phyloP scores from a whole-genome alignment of 1,284 basidiomycete genomes.

The Tausonia pullulans region DNA sequence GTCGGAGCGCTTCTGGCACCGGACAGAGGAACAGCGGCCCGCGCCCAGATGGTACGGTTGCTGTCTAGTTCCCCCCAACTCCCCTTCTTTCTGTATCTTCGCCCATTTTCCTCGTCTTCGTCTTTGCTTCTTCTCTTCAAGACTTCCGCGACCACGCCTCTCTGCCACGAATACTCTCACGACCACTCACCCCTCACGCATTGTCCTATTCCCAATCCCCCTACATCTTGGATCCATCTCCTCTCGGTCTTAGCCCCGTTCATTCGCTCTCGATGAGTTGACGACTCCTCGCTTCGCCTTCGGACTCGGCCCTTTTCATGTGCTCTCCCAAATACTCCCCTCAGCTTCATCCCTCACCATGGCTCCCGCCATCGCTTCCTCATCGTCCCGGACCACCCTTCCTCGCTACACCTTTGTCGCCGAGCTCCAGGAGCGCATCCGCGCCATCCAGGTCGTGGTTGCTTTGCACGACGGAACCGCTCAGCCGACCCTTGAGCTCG shows the following conservation, averaged over 20 bases:
- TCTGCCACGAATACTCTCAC: background rate
- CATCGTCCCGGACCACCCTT: background rate
- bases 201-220: background rate
- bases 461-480: background rate
- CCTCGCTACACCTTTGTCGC: slow-evolving; percentile 40
- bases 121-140: background rate
- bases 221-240: background rate
- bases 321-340: no score
- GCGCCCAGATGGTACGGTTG: slow-evolving; percentile 2
- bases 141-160: no score
- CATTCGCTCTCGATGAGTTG: background rate
- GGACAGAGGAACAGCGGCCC: background rate
- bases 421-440: slow-evolving; percentile 71
- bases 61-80: background rate
- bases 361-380: background rate
- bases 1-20: no score
- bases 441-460: slow-evolving; percentile 48
- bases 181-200: background rate
- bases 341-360: background rate
- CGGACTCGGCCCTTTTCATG: no score
- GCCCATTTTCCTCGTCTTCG: background rate
- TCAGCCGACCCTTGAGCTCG: no score
- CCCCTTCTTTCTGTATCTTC: background rate
- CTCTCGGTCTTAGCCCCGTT: background rate
- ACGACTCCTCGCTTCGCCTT: background rate